Evolutionary conservation across 306 rosid genomes (phyloP).

Genomic region (Calophaca sinica): DNA sequence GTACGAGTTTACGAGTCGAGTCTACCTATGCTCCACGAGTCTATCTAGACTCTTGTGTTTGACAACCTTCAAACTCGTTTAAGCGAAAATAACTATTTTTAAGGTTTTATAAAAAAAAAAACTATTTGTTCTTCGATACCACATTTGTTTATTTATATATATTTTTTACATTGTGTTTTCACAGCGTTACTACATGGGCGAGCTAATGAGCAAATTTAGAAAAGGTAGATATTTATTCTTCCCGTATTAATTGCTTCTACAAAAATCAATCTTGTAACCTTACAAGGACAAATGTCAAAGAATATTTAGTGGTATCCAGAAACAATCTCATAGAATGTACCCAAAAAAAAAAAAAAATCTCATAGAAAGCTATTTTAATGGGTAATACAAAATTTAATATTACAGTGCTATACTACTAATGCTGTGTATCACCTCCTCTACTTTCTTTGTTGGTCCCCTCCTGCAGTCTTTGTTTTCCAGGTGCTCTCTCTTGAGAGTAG

Average conservation of each 20-base stretch:
- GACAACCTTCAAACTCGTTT: too few species aligned
- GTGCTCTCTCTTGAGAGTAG: constrained; percentile 65
- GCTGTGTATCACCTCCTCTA: constrained; percentile 4
- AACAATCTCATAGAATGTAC: not conserved
- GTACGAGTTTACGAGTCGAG: too few species aligned
- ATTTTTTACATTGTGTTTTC: too few species aligned
- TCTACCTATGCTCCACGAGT: too few species aligned
- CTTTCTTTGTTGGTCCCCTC: not conserved
- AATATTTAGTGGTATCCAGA: constrained; percentile 15
- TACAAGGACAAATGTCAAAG: constrained; percentile 32
- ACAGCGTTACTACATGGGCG: too few species aligned
- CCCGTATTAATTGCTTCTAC: not conserved
- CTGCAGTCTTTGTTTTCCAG: constrained; percentile 40
- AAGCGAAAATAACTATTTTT: too few species aligned
- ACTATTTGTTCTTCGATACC: too few species aligned
- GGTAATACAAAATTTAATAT: constrained; percentile 18
- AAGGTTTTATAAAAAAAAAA: too few species aligned
- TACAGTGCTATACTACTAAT: constrained; percentile 3
- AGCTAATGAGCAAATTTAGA: too few species aligned
- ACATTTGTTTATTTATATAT: too few species aligned
- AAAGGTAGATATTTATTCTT: too few species aligned
- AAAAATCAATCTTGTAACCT: not conserved
- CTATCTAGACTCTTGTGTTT: too few species aligned
- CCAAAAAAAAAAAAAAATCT: constrained; percentile 13
- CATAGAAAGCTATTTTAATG: constrained; percentile 17